These are phyloP conservation scores for Opeltia flavorubescens DNA, from an alignment of 495 filamentous ascomycete species.

Conservation along the genomic window DNA sequence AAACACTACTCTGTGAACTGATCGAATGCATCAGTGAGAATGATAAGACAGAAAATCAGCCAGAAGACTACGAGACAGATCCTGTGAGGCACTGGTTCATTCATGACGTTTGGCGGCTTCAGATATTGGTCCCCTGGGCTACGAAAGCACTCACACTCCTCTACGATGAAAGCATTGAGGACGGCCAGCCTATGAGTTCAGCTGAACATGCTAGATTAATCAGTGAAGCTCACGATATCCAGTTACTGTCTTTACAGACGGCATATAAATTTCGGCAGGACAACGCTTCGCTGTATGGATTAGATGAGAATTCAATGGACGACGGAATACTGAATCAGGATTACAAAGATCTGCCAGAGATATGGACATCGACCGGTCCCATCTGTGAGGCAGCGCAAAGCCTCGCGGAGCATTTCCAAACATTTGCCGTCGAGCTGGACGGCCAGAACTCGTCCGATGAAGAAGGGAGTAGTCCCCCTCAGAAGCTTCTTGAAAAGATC, in stretches of 20 bases:
- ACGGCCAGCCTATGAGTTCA: constrained; percentile 19
- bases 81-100: constrained; percentile 70
- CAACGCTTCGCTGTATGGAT: constrained; percentile 54
- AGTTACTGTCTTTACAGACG: constrained; percentile 52
- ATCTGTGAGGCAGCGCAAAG: constrained; percentile 39
- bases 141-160: constrained; percentile 55
- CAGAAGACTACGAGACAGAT: constrained; percentile 50
- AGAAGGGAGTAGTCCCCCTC: constrained; percentile 20
- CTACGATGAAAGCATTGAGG: constrained; percentile 37
- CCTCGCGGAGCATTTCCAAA: constrained; percentile 31
- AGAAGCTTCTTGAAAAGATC: constrained; percentile 29
- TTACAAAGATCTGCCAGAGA: constrained; percentile 53
- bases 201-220: constrained; percentile 35
- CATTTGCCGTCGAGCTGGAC: constrained; percentile 5
- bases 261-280: constrained; percentile 60
- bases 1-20: constrained; percentile 49
- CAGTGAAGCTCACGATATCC: constrained; percentile 70
- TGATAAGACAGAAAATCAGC: constrained; percentile 46
- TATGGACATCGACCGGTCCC: constrained; percentile 65
- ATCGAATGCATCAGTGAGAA: constrained; percentile 55
- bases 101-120: constrained; percentile 56
- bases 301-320: constrained; percentile 45
- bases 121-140: constrained; percentile 62
- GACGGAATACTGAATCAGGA: constrained; percentile 50
- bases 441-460: constrained; percentile 12